Percentiles rank a stretch among this genome's conserved stretches.
Conservation (phyloP, 352 stramenopile species). For the Globisporangium nodosum region DNA sequence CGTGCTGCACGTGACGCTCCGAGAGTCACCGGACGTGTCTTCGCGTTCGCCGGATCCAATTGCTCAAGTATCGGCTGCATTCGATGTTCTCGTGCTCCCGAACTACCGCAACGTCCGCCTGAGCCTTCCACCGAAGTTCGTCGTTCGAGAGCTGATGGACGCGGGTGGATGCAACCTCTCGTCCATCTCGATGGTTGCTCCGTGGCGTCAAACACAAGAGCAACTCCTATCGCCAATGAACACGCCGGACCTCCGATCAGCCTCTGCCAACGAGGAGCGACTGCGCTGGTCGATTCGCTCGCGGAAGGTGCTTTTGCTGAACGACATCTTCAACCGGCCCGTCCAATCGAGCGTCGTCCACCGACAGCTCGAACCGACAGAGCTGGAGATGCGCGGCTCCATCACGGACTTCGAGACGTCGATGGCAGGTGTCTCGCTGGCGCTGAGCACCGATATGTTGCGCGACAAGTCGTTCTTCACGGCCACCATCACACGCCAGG, state of each 20-base stretch:
- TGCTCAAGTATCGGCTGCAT: neutral
- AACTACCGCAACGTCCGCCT: conserved; percentile 9
- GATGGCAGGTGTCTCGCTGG: conserved; percentile 7
- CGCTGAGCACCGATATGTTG: conserved; percentile 1
- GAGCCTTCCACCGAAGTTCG: neutral
- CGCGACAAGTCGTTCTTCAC: conserved; percentile 4
- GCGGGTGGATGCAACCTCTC: conserved; percentile 1
- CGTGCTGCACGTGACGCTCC: neutral
- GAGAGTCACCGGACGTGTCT: neutral
- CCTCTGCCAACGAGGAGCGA: conserved; percentile 1
- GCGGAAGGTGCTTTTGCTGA: conserved; percentile 2
- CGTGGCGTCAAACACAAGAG: conserved; percentile 1
- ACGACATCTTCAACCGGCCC: conserved; percentile 1
- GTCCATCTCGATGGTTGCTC: neutral
- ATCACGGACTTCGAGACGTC: conserved; percentile 6
- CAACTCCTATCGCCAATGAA: neutral
- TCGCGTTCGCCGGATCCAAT: neutral
- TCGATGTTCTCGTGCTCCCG: conserved; percentile 8
- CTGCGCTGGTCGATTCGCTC: conserved; percentile 11
- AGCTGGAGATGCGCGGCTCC: conserved; percentile 10
- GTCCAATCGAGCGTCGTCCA: conserved; percentile 4
- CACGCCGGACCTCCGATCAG: neutral
- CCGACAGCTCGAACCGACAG: neutral
- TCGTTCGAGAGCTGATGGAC: conserved; percentile 1
- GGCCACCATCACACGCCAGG: conserved; percentile 10